Evolutionary conservation across 2,329 filamentous ascomycete species (phyloP), one percentile per base, ranked within the genome.

Genomic region (Neonectria coccinea): DNA sequence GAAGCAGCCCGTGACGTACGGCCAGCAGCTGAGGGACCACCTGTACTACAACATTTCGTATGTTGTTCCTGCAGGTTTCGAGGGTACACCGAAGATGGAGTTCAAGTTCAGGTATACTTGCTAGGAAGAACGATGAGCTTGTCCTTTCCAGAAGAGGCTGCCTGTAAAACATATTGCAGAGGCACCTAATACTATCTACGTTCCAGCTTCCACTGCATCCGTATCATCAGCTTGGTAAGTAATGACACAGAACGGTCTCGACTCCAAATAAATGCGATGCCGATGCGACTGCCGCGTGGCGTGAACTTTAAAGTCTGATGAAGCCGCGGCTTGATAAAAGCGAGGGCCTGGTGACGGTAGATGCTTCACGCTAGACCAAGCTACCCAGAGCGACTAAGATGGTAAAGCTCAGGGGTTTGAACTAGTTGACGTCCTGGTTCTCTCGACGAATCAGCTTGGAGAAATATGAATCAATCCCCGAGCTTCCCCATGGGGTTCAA

Each of bases 21-120:
- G 79, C 0, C 68, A 70, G 11, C 71, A 70, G 9, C 70, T 84
- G 50, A 76, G 79, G 45, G 75, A 82, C 54, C 81, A 84, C 54
- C 75, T 75, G 63, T 80, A 79, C 20, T 83, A 83, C 39, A 84
- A 84, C 42, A 76, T 84, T 27, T 83, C 81, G 2, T 84, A 83
- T 64, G 77, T 73, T 4, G 81, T 84, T 2, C 81, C 81, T 0
- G 65, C 65, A 0, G 76, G 70, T 2, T 84, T 82, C 45, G 64
- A 75, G 16, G 81, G 82, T 2, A 72, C 72, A 39, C 80, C 81
- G 4, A 74, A 62, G 39, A 76, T 83, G 10, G 71, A 72, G 3
- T 75, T 83, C 25, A 70, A 76, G 27, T 71, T 77, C 57, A 67
- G 71, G 41, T 77, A 77, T 33, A 77, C 74, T 0, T 77, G 75